Percentiles rank a stretch among this genome's conserved stretches.
phyloP scores from a whole-genome alignment of 2,329 filamentous ascomycete species.

The Claviceps pusilla region DNA sequence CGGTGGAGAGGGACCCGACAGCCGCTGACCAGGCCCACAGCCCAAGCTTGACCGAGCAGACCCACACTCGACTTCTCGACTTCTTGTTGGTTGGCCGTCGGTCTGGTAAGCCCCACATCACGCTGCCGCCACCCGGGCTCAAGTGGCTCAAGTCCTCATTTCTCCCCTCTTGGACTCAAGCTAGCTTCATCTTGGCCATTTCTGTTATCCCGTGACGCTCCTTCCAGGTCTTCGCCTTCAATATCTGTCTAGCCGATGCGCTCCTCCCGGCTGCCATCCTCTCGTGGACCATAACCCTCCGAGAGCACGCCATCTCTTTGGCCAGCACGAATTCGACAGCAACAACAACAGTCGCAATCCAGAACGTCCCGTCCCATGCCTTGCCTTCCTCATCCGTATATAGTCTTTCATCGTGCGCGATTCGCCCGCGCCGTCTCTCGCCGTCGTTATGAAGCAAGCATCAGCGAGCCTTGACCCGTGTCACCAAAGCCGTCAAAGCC shows the following conservation, averaged over 20 bases:
- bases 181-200: neutral
- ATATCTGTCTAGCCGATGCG: neutral
- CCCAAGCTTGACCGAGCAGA: too few relatives aligned
- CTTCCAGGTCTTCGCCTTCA: neutral
- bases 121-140: neutral
- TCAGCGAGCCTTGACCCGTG: neutral
- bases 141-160: neutral
- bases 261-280: neutral
- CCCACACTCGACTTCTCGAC: too few relatives aligned
- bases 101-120: neutral
- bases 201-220: neutral
- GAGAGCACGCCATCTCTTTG: conserved; percentile 3
- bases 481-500: neutral
- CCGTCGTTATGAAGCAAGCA: conserved; percentile 1
- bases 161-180: neutral
- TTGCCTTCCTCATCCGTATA: neutral
- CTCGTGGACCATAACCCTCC: neutral
- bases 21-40: too few relatives aligned
- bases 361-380: neutral
- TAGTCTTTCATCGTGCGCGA: neutral
- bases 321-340: neutral
- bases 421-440: neutral
- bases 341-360: neutral
- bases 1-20: neutral
- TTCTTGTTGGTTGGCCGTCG: neutral